Evolutionary conservation across 2,329 filamentous ascomycete species (phyloP).

Genomic region (Diaporthe vexans): DNA sequence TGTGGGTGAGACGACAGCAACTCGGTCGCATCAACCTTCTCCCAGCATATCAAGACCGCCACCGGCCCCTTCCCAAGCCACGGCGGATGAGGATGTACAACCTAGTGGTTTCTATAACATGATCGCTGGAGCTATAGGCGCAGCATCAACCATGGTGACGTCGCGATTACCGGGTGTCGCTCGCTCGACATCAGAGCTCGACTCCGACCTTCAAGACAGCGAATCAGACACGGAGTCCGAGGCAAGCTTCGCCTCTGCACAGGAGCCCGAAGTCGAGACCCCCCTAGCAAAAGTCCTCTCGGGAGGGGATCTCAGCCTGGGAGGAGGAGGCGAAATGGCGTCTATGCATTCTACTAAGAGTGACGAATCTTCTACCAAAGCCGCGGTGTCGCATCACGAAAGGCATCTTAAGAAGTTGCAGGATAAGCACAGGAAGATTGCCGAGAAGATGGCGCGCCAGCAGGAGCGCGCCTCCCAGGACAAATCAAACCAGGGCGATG

Average conservation of each 20-base stretch:
- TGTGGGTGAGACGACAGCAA: constrained; percentile 48
- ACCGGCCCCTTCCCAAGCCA: constrained; percentile 18
- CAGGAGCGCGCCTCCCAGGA: constrained; percentile 61
- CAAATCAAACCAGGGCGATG: constrained; percentile 51
- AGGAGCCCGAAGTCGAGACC: constrained; percentile 54
- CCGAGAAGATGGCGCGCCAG: constrained; percentile 72
- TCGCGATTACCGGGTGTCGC: constrained; percentile 53
- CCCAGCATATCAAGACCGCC: constrained; percentile 39
- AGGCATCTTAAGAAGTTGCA: constrained; percentile 76
- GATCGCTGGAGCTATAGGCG: constrained; percentile 65
- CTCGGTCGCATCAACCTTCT: constrained; percentile 11
- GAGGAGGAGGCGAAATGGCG: constrained; percentile 41
- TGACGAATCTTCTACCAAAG: constrained; percentile 54
- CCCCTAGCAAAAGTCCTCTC: constrained; percentile 36
- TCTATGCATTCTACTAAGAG: constrained; percentile 53
- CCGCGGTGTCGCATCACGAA: constrained; percentile 60
- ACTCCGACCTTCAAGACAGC: constrained; percentile 47
- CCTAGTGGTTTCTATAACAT: constrained; percentile 68
- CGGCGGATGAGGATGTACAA: constrained; percentile 46
- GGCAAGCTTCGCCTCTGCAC: constrained; percentile 64
- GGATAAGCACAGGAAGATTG: constrained; percentile 71
- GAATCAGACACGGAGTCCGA: constrained; percentile 59
- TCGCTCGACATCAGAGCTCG: constrained; percentile 49
- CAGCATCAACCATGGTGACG: constrained; percentile 63
- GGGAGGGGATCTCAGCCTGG: not conserved